Percentiles rank a stretch among this genome's conserved stretches.
phyloP scores from a whole-genome alignment of 148 eudicot species.

The Rhododendron mucronatum region DNA sequence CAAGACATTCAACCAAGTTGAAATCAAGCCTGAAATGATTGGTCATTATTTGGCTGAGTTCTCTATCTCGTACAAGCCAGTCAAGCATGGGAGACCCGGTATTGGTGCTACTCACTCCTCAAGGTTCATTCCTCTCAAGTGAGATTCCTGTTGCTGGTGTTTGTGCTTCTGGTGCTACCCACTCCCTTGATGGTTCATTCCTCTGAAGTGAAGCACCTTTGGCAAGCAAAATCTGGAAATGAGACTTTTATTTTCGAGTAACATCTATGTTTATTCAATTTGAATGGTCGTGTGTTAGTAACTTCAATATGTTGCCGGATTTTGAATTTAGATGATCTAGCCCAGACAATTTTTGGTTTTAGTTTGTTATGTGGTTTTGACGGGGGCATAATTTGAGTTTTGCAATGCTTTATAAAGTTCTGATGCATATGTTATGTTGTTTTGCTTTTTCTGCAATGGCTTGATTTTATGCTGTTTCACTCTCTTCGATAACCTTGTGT shows the following conservation, averaged over 20 bases:
- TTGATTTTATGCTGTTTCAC: neutral
- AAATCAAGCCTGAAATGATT: conserved; percentile 70
- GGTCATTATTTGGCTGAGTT: conserved; percentile 60
- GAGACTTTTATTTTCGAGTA: neutral
- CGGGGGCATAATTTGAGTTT: neutral
- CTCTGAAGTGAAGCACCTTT: neutral
- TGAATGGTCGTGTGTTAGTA: neutral
- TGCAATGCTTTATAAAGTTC: neutral
- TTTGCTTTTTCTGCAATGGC: neutral
- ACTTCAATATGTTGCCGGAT: neutral
- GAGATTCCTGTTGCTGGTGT: neutral
- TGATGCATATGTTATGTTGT: neutral
- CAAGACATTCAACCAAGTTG: conserved; percentile 50
- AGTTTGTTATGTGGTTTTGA: neutral
- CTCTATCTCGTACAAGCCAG: conserved; percentile 64
- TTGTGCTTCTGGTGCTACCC: neutral
- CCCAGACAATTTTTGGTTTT: neutral
- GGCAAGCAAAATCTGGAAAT: neutral
- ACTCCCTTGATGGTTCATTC: neutral
- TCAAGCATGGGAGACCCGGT: conserved; percentile 71
- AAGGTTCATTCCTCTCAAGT: conserved; percentile 67
- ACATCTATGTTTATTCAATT: neutral
- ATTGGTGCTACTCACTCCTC: conserved; percentile 75
- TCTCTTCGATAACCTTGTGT: neutral
- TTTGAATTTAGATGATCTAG: neutral